Conservation (phyloP, 2,329 filamentous ascomycete genomes). For the Teratosphaeria nubilosa region DNA sequence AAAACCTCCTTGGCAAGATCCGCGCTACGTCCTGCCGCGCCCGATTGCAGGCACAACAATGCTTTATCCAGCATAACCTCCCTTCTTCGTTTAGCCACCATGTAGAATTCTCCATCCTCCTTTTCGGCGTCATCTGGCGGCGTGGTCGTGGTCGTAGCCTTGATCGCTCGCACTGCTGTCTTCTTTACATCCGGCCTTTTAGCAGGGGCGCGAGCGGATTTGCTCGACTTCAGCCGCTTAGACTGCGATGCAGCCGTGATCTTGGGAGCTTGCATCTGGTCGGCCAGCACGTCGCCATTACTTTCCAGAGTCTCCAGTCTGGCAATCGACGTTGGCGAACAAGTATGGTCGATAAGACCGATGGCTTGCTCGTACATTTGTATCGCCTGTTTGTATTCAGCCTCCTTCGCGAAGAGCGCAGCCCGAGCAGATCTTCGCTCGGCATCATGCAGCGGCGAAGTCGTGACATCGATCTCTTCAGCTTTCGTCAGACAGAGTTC, state of each 20-base stretch:
- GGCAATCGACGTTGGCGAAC: background rate
- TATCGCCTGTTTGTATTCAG: slow-evolving; percentile 12
- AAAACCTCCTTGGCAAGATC: background rate
- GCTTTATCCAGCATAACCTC: background rate
- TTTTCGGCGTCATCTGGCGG: background rate
- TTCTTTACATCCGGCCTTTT: background rate
- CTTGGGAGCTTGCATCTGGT: background rate
- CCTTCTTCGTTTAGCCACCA: slow-evolving; percentile 8
- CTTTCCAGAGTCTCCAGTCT: background rate
- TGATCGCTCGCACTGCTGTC: background rate
- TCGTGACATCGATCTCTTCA: slow-evolving; percentile 3
- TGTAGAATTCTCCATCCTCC: background rate
- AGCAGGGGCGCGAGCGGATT: background rate
- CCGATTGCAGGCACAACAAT: background rate
- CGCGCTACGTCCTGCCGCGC: too few species aligned
- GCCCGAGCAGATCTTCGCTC: slow-evolving; percentile 15
- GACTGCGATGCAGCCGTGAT: too few species aligned
- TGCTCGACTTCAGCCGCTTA: slow-evolving; percentile 34
- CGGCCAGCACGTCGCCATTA: background rate
- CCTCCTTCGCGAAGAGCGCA: slow-evolving; percentile 10
- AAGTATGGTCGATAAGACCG: background rate
- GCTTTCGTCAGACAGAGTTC: slow-evolving; percentile 17
- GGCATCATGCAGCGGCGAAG: slow-evolving; percentile 2
- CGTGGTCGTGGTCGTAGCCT: background rate
- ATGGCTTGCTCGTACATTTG: slow-evolving; percentile 11